A percentile compares a stretch with the other conserved stretches of the same genome.
These are phyloP conservation scores for Chalciporus piperatus DNA, from an alignment of 768 basidiomycete species.

Conservation along the genomic window DNA sequence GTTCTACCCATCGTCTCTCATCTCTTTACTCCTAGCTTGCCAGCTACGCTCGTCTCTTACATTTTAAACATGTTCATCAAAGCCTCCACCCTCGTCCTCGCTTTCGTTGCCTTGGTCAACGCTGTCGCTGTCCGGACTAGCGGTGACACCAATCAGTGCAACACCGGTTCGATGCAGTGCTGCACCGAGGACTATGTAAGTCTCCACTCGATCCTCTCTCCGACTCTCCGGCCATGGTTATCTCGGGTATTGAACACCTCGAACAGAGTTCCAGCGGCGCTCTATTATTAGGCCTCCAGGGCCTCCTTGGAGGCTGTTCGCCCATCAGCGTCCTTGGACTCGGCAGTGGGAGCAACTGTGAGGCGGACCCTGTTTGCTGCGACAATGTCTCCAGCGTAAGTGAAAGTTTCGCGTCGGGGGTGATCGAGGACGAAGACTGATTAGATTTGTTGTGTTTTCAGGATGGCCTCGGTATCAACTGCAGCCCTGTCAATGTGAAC, in stretches of 20 bases:
- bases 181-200: background rate
- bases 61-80: slow-evolving; percentile 13
- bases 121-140: background rate
- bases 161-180: slow-evolving; percentile 7
- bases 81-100: slow-evolving; percentile 10
- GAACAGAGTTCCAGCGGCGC: too few relatives aligned
- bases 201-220: background rate
- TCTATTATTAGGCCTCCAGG: too few relatives aligned
- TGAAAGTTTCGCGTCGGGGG: too few relatives aligned
- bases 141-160: slow-evolving; percentile 5
- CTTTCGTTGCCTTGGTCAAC: slow-evolving; percentile 7
- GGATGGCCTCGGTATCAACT: slow-evolving; percentile 3
- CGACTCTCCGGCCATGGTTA: background rate
- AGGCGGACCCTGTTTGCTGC: too few relatives aligned
- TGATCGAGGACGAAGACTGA: too few relatives aligned
- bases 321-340: too few relatives aligned
- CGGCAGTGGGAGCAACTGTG: too few relatives aligned
- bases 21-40: background rate
- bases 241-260: background rate
- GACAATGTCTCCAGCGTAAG: too few relatives aligned
- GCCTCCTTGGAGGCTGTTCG: too few relatives aligned
- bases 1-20: background rate
- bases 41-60: background rate
- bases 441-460: background rate
- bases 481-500: slow-evolving; percentile 6